Evolutionary conservation across 2,329 filamentous ascomycete genomes (phyloP), one percentile per base, ranked within the genome.

Genomic region (Hypoxylon sp.): DNA sequence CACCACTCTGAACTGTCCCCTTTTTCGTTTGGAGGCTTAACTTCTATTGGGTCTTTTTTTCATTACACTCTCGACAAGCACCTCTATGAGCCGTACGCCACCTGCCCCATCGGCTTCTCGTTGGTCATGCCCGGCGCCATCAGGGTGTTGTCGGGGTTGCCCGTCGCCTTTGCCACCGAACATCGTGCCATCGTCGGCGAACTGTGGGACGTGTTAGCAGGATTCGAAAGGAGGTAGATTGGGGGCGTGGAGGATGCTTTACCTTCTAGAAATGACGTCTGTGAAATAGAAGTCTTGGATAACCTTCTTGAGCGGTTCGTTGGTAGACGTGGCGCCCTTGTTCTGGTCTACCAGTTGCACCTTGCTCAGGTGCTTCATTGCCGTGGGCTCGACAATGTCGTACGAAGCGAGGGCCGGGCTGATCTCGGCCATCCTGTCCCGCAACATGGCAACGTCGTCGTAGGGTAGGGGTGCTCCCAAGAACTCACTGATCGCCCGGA

Each of bases 281-380:
- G 95, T 99, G 78, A 98, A 97, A 81, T 93, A 99, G 77, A 99
- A 99, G 81, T 99, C 91, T 70, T 97, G 88, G 69, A 99, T 91
- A 55, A 90, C 87, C 78, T 90, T 91, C 82, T 88, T 91, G 70
- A 99, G 83, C 24, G 90, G 86, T 68, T 83, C 78, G n/a, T 87
- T 88, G 35, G 81, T 88, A n/a, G 83, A 71, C 77, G 91, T 89
- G 47, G 86, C 79, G 43, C 91, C 92, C 85, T 95, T 97, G 83
- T 98, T 98, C 78, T 96, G 91, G 73, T 98, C 95, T 49, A 97
- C 91, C 55, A 99, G 83, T 78, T 98, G 94, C 55, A 97, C 89
- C 83, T 93, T 97, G 85, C 91, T 92, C 70, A 98, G 79, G 63
- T 86, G 81, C 67, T 81, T 80, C 58, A 96, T 78, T 31, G 90